Percentiles rank a stretch among this genome's conserved stretches.
Conservation (phyloP, 75 land plant genomes). For the Cryptomeria japonica region DNA sequence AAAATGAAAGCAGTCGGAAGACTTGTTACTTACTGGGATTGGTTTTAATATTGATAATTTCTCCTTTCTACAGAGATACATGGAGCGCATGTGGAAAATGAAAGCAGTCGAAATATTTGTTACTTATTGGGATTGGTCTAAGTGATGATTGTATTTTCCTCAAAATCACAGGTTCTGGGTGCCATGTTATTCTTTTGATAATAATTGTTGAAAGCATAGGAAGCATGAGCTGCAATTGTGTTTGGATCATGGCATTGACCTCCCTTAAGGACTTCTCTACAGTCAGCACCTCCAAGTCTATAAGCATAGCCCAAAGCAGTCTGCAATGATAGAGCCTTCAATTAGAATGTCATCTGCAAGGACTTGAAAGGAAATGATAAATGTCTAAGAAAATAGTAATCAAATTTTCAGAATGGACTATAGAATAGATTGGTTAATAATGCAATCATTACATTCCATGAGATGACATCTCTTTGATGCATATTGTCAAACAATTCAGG, state of each 20-base stretch:
- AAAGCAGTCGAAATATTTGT: background rate
- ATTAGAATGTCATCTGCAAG: no score
- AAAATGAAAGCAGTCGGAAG: no score
- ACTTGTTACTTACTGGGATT: no score
- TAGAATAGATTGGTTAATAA: no score
- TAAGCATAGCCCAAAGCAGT: conserved; percentile 41
- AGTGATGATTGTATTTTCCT: conserved; percentile 36
- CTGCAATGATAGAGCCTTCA: no score
- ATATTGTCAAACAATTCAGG: no score
- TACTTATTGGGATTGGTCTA: conserved; percentile 44
- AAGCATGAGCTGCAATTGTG: conserved; percentile 30
- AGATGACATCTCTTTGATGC: no score
- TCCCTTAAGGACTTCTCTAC: conserved; percentile 20
- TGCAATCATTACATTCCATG: no score
- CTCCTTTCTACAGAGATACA: background rate
- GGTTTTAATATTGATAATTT: background rate
- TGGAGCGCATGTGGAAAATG: background rate
- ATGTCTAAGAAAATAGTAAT: no score
- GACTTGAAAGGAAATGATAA: no score
- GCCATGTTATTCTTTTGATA: conserved; percentile 29
- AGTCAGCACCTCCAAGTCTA: conserved; percentile 37
- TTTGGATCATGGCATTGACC: conserved; percentile 29
- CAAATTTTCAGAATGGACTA: no score
- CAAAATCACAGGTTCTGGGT: conserved; percentile 41
- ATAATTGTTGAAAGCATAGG: conserved; percentile 47